These are phyloP conservation scores for Saturnispora sekii DNA, from an alignment of 805 yeast species.

Conservation along the genomic window DNA sequence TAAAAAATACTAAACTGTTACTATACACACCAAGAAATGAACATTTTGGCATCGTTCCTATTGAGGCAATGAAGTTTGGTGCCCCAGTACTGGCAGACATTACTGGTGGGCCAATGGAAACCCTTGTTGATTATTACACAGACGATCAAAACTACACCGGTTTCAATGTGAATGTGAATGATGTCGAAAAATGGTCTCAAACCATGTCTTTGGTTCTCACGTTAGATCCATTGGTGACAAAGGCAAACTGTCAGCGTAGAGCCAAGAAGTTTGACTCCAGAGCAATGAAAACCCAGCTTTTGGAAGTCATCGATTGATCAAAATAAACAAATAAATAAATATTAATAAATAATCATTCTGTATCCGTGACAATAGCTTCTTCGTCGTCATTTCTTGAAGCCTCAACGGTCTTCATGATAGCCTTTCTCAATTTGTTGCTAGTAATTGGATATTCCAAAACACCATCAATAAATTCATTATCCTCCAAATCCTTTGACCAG, in stretches of 20 bases:
- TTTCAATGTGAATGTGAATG: constrained; percentile 39
- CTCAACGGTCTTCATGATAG: constrained; percentile 19
- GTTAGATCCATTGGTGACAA: constrained; percentile 11
- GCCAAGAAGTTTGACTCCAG: constrained; percentile 35
- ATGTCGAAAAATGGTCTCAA: constrained; percentile 44
- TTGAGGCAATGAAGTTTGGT: constrained; percentile 83
- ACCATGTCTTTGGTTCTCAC: constrained; percentile 33
- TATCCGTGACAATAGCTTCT: constrained; percentile 27
- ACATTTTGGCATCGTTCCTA: constrained; percentile 96
- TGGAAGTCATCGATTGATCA: constrained; percentile 11
- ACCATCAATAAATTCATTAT: constrained; percentile 48
- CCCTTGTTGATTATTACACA: constrained; percentile 35
- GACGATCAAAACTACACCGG: constrained; percentile 38
- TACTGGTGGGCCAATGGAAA: constrained; percentile 90
- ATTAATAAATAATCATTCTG: constrained; percentile 16
- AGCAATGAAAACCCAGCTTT: constrained; percentile 30
- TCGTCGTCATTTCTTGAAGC: constrained; percentile 17
- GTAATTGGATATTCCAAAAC: constrained; percentile 66
- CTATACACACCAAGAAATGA: constrained; percentile 87
- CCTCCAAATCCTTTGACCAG: constrained; percentile 55
- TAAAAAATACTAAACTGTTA: constrained; percentile 48
- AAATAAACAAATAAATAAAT: not conserved
- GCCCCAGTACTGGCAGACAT: constrained; percentile 80
- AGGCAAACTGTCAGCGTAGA: constrained; percentile 24
- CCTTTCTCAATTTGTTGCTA: constrained; percentile 24